Evolutionary conservation across 1,139 yeast species (phyloP).

Genomic region (Candida sp.): DNA sequence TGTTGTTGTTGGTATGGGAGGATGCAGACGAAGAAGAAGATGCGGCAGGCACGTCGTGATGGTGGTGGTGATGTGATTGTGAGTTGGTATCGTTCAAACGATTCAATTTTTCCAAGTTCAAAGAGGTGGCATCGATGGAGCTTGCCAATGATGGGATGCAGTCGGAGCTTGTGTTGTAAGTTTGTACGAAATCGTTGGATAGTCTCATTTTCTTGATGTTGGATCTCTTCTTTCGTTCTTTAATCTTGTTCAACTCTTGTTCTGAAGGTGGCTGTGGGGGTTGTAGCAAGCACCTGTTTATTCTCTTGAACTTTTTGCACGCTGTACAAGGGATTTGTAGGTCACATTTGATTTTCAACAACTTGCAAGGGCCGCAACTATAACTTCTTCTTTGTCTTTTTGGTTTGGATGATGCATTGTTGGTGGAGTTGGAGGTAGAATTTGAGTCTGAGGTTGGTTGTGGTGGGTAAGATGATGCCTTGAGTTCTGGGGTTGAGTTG

Average conservation of each 20-base stretch:
- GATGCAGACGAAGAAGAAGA: neutral
- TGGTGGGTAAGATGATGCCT: neutral
- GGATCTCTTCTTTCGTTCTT: constrained; percentile 26
- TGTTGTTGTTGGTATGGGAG: neutral
- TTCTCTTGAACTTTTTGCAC: constrained; percentile 48
- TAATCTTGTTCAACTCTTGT: constrained; percentile 26
- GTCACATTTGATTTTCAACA: constrained; percentile 58
- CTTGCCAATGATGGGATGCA: constrained; percentile 14
- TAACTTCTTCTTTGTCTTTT: constrained; percentile 52
- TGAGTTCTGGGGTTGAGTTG: neutral
- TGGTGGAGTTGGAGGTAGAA: neutral
- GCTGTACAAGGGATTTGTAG: constrained; percentile 52
- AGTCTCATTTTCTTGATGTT: constrained; percentile 16
- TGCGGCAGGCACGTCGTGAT: neutral
- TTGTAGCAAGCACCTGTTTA: constrained; percentile 35
- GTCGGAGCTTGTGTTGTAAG: constrained; percentile 12
- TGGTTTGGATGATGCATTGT: constrained; percentile 8
- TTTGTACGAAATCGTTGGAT: constrained; percentile 13
- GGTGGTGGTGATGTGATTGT: neutral
- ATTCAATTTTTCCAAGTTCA: constrained; percentile 2
- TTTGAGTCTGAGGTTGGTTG: neutral
- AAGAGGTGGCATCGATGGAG: constrained; percentile 10
- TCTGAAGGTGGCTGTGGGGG: constrained; percentile 54
- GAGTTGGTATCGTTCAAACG: neutral
- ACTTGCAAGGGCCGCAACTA: constrained; percentile 61